Base-by-base conservation (phyloP, 768 basidiomycete species). In the Rubroboletus pulcherrimus region DNA sequence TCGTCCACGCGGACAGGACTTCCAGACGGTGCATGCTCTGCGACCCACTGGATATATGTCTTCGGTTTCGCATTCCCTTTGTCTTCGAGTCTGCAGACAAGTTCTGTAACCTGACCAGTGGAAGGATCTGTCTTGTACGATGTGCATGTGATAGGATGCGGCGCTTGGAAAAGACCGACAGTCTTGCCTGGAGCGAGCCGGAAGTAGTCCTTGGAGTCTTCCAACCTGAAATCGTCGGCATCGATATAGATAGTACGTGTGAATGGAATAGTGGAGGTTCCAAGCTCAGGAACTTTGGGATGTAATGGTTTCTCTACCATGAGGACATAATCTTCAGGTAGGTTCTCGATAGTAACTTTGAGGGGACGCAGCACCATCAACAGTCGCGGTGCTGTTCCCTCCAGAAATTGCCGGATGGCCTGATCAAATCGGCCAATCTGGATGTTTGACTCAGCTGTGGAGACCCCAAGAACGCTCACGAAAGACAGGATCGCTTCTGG, bases 41-140 rank as follows among this genome's bases (percentile, higher is more conserved):
- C 93, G 14, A 99, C 92, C 96, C 96, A 99, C 66, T 98, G 96
- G 64, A 98, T 93, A 73, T 85, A 98, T 31, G 93, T 85, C 68
- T 96, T 98, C 12, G 91, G 89, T 71, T 96, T 98, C 71, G 82
- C 84, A 15, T 75, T 65, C 10, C 81, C 83, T 38, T 78, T 80
- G 55, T 91, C 83, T 70, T 98, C 94, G 33, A 93, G 74, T 50
- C 77, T 80, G 71, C 88, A 91, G 48, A 88, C 70, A 50, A 99
- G 81, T 71, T 96, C 93, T 5, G 77, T 77, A 7, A 97, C 87
- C 49, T 83, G 74, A 24, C 93, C 91, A 0, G 85, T 85, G 3
- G 70, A 65, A 4, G 86, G 77, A 71, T 97, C 87, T 1, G 79
- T 85, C 73, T 85, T 86, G 78, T 87, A 91, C 5, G 90, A 91